phyloP scores from a whole-genome alignment of 352 stramenopile genomes.

The Globisporangium nunn region DNA sequence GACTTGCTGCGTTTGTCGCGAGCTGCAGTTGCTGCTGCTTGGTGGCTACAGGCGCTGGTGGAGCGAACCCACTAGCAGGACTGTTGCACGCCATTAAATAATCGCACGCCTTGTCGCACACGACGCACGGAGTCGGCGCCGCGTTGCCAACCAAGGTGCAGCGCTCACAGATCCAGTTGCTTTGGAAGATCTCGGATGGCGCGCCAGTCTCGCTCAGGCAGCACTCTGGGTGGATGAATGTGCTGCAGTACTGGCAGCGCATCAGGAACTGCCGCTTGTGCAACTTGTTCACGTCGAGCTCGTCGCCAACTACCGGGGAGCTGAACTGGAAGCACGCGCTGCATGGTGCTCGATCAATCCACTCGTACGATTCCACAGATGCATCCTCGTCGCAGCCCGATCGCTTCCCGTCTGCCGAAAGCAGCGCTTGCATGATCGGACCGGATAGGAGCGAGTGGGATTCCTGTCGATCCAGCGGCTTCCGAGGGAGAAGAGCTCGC shows the following conservation, averaged over 20 bases:
- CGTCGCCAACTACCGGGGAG: slow-evolving; percentile 35
- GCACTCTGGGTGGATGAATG: slow-evolving; percentile 75
- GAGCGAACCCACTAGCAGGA: neutral
- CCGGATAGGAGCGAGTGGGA: slow-evolving; percentile 41
- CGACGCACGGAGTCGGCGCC: slow-evolving; percentile 34
- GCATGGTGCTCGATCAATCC: slow-evolving; percentile 67
- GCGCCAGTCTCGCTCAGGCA: slow-evolving; percentile 65
- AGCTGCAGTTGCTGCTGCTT: slow-evolving; percentile 7
- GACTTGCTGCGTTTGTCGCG: neutral
- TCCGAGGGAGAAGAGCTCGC: slow-evolving; percentile 3
- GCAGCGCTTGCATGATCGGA: slow-evolving; percentile 44
- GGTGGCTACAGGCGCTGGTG: slow-evolving; percentile 10
- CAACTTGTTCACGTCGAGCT: slow-evolving; percentile 42
- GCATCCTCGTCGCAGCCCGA: slow-evolving; percentile 8
- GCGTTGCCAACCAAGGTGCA: slow-evolving; percentile 49
- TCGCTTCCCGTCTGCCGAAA: slow-evolving; percentile 30
- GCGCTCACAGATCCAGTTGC: slow-evolving; percentile 83
- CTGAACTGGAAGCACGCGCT: slow-evolving; percentile 72
- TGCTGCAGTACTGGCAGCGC: slow-evolving; percentile 82
- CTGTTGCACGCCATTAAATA: slow-evolving; percentile 71
- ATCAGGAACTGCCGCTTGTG: slow-evolving; percentile 78
- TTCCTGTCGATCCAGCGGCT: slow-evolving; percentile 10
- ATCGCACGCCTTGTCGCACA: slow-evolving; percentile 60
- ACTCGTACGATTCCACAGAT: slow-evolving; percentile 23
- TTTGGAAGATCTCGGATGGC: slow-evolving; percentile 47